Base-by-base conservation (phyloP, 306 rosid genomes). In the Potentilla sterilis region DNA sequence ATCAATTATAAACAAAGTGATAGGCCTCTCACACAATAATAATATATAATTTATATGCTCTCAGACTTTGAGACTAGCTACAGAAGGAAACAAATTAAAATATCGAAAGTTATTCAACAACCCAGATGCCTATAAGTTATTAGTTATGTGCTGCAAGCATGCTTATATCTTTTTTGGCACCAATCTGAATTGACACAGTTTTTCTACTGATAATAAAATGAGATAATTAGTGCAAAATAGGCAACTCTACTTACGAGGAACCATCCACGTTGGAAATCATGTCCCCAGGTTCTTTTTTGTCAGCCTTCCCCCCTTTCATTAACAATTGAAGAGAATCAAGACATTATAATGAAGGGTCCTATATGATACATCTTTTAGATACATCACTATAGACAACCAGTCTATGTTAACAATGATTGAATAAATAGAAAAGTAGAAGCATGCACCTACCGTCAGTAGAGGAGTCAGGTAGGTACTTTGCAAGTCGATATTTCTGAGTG, bases 401-500 rank as follows among this genome's bases (percentile, higher is more conserved):
- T 24, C 44, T 54, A 16, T 24, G 69, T 32, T 37, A 24, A 3
- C 10, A 69, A 69, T 35, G 41, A 28, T 72, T 42, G 73, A 77
- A 74, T 59, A 77, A 49, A 72, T 47, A 61, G 70, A 71, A 76
- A 42, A 74, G 58, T n/a, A n/a, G 4, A 75, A 79, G 47, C 54
- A 67, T 77, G 77, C 62, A 79, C 96, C 48, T 85, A 95, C 99
- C 99, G 88, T 92, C 97, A 38, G 97, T 83, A 11, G 90, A 80
- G 78, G 90, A 84, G 72, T 92, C 97, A 0, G 99, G 99, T 63
- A 95, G 82, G 83, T 92, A 95, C 81, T 95, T 95, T 70, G 99
- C 97, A 40, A 95, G 92, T 61, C 99, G 92, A 85, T 95, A 95
- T 90, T 95, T 95, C 99, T 95, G 92, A 59, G 86, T 54, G 73